Evolutionary conservation across 1,284 basidiomycete species (phyloP).

Genomic region (Tilletia indica): DNA sequence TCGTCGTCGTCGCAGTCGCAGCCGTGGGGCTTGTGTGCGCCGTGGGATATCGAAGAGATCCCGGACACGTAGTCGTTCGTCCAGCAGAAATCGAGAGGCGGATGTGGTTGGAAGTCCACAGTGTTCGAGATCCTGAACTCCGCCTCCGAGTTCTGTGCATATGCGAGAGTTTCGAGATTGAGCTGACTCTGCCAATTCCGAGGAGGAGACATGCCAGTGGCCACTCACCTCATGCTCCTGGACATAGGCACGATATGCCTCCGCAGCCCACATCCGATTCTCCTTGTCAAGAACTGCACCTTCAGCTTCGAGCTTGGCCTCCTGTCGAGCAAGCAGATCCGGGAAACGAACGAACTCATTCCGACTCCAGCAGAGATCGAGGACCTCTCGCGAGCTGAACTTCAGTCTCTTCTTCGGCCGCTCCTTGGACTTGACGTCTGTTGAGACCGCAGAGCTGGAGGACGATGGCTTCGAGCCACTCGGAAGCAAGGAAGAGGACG

Average conservation of each 20-base stretch:
- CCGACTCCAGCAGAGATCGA: background rate
- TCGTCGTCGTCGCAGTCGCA: slow-evolving; percentile 36
- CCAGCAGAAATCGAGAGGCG: slow-evolving; percentile 39
- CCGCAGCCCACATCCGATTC: background rate
- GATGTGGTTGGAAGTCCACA: slow-evolving; percentile 30
- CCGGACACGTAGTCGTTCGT: slow-evolving; percentile 29
- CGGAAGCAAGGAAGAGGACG: no score
- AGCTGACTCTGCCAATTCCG: background rate
- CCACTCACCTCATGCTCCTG: slow-evolving; percentile 24
- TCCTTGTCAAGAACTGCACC: background rate
- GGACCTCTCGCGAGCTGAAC: background rate
- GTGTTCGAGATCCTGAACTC: slow-evolving; percentile 27
- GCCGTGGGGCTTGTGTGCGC: slow-evolving; percentile 16
- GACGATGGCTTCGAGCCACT: no score
- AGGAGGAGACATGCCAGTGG: background rate
- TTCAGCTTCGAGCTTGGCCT: background rate
- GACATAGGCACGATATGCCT: slow-evolving; percentile 23
- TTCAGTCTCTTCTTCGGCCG: background rate
- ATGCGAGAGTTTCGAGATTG: background rate
- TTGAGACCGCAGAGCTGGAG: no score
- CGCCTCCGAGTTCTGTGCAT: slow-evolving; percentile 18
- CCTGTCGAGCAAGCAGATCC: background rate
- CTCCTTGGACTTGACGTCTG: no score
- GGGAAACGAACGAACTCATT: background rate
- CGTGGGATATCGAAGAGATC: background rate